phyloP scores from a whole-genome alignment of 176 grass and related monocot genomes.

The Lolium rigidum region DNA sequence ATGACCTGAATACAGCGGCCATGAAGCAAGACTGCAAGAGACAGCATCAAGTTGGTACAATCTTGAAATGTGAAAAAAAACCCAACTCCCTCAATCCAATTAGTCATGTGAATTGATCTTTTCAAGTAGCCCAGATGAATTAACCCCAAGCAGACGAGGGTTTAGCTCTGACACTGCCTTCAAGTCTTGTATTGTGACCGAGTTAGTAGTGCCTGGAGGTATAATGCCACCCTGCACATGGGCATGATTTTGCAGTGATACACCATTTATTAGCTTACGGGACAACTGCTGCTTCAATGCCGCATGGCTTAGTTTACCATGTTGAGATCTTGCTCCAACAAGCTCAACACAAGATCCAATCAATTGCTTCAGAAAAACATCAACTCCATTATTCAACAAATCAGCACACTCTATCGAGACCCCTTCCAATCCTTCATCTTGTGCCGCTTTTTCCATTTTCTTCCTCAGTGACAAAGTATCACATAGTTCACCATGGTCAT shows the following conservation, averaged over 20 bases:
- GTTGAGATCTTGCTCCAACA: slow-evolving; percentile 58
- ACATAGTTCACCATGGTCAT: slow-evolving; percentile 66
- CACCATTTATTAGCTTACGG: slow-evolving; percentile 52
- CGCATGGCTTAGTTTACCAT: slow-evolving; percentile 38
- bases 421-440: slow-evolving; percentile 72
- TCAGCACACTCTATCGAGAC: slow-evolving; percentile 75
- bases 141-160: slow-evolving; percentile 49
- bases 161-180: slow-evolving; percentile 48
- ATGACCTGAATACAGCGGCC: slow-evolving; percentile 39
- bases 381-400: slow-evolving; percentile 79
- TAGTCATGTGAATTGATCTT: slow-evolving; percentile 63
- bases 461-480: slow-evolving; percentile 61
- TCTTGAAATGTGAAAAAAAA: slow-evolving; percentile 31
- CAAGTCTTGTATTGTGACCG: slow-evolving; percentile 53
- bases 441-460: slow-evolving; percentile 73
- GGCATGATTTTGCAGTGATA: slow-evolving; percentile 52
- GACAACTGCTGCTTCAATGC: slow-evolving; percentile 53
- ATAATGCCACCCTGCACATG: slow-evolving; percentile 36
- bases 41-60: slow-evolving; percentile 29
- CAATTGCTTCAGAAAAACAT: slow-evolving; percentile 74
- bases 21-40: slow-evolving; percentile 24
- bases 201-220: slow-evolving; percentile 42
- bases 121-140: slow-evolving; percentile 51
- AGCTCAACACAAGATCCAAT: slow-evolving; percentile 72
- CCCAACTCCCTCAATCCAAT: slow-evolving; percentile 34